Evolutionary conservation across 2,329 filamentous ascomycete species (phyloP).

Genomic region (Pseudocercospora eumusae): DNA sequence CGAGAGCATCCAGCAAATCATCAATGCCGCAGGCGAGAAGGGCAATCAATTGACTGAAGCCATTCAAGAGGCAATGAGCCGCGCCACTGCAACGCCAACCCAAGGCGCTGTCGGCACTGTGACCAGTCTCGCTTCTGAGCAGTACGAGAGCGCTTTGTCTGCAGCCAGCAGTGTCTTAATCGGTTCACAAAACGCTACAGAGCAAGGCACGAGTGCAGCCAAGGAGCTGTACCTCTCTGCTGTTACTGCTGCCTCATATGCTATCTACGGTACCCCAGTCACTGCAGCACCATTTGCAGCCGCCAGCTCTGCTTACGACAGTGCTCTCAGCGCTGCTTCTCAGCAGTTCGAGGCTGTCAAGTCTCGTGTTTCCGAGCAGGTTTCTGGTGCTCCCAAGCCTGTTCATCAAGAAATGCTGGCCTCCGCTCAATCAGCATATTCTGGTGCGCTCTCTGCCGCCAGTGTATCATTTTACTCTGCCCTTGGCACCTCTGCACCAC

Average conservation of each 20-base stretch:
- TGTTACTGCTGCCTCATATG: slow-evolving; percentile 60
- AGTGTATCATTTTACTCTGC: slow-evolving; percentile 70
- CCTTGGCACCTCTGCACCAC: slow-evolving; percentile 64
- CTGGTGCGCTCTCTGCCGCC: slow-evolving; percentile 63
- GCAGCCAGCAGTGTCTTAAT: slow-evolving; percentile 61
- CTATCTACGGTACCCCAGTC: slow-evolving; percentile 56
- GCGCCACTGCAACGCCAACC: slow-evolving; percentile 48
- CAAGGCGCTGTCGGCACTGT: slow-evolving; percentile 53
- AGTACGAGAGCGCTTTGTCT: slow-evolving; percentile 58
- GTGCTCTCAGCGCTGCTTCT: slow-evolving; percentile 66
- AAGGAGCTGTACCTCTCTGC: slow-evolving; percentile 59
- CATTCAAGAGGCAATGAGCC: slow-evolving; percentile 57
- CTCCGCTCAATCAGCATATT: slow-evolving; percentile 69
- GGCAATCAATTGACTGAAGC: slow-evolving; percentile 57
- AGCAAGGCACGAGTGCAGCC: slow-evolving; percentile 53
- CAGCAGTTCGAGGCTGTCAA: slow-evolving; percentile 68
- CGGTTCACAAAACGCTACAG: slow-evolving; percentile 47
- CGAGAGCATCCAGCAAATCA: slow-evolving; percentile 54
- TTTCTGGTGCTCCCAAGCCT: slow-evolving; percentile 69
- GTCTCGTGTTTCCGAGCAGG: slow-evolving; percentile 65
- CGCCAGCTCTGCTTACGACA: slow-evolving; percentile 60
- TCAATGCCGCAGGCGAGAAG: slow-evolving; percentile 55
- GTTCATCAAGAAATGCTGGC: slow-evolving; percentile 68
- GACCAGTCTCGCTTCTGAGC: slow-evolving; percentile 57
- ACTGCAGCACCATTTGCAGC: slow-evolving; percentile 41